These are phyloP conservation scores for Novymonas esmeraldas DNA, from an alignment of 208 protist genomes.

Conservation along the genomic window DNA sequence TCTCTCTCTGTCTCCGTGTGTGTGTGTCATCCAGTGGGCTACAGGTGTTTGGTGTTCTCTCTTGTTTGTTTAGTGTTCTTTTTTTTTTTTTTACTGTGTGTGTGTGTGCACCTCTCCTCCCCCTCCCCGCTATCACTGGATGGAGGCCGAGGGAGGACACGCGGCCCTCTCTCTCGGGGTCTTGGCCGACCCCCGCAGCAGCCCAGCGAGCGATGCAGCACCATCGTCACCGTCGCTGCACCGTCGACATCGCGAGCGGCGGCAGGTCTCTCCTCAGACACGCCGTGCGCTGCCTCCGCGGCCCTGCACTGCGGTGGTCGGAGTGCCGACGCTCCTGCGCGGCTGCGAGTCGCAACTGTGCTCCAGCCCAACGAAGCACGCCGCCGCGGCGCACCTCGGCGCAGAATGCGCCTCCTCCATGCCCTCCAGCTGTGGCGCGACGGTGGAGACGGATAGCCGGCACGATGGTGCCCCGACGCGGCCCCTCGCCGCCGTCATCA, in stretches of 20 bases:
- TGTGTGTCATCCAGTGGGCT: too few species aligned
- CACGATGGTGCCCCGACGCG: background rate
- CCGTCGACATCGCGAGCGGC: background rate
- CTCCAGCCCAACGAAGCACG: background rate
- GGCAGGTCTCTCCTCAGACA: background rate
- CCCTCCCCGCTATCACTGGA: background rate
- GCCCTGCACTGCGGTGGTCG: background rate
- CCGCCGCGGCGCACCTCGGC: background rate
- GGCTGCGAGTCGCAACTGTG: too few species aligned
- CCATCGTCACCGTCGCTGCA: too few species aligned
- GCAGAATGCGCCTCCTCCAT: constrained; percentile 1
- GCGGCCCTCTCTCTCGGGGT: too few species aligned
- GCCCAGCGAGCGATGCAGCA: too few species aligned
- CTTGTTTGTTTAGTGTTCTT: background rate
- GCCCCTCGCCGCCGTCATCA: too few species aligned
- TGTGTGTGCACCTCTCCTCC: background rate
- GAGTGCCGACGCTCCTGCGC: background rate
- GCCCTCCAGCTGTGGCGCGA: constrained; percentile 10
- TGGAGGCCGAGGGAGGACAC: too few species aligned
- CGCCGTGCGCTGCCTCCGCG: constrained; percentile 1
- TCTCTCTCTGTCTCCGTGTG: too few species aligned
- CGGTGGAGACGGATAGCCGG: background rate
- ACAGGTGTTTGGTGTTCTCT: background rate
- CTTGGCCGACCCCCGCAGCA: too few species aligned
- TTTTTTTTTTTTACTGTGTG: background rate